Conservation (phyloP, 2,329 filamentous ascomycete genomes). For the Hysterium pulicare region DNA sequence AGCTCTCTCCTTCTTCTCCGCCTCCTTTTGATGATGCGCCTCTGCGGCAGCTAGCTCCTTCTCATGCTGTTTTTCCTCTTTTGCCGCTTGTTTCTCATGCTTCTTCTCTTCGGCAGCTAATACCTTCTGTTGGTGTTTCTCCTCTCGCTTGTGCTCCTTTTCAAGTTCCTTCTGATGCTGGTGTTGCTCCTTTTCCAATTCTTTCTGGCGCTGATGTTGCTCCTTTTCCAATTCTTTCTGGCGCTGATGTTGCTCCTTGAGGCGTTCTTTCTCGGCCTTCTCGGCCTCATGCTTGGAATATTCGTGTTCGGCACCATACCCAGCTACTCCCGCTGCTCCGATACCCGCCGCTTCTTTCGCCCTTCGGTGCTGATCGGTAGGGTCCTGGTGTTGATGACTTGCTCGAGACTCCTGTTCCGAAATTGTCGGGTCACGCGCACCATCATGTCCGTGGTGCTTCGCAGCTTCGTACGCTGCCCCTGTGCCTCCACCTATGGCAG, state of each 20-base stretch:
- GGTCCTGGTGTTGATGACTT: constrained; percentile 18
- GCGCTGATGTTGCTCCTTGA: constrained; percentile 11
- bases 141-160: constrained; percentile 15
- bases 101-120: constrained; percentile 19
- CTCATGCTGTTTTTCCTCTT: background rate
- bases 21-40: constrained; percentile 10
- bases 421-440: background rate
- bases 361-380: constrained; percentile 18
- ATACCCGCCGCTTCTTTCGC: constrained; percentile 25
- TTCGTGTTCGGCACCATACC: constrained; percentile 26
- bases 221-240: constrained; percentile 17
- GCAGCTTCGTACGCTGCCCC: constrained; percentile 19
- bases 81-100: constrained; percentile 3
- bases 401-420: background rate
- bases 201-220: constrained; percentile 17
- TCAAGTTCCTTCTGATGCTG: constrained; percentile 22
- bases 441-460: constrained; percentile 4
- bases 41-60: constrained; percentile 4
- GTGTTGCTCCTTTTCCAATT: constrained; percentile 14
- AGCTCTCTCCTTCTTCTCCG: constrained; percentile 5
- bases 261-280: constrained; percentile 25
- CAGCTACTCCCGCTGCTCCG: constrained; percentile 20
- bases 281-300: constrained; percentile 23
- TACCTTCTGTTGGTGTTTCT: constrained; percentile 13
- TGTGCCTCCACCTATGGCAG: constrained; percentile 27